Percentiles rank a stretch among this genome's conserved stretches.
Evolutionary conservation across 306 rosid genomes (phyloP).

Genomic region (Malus sieversii): DNA sequence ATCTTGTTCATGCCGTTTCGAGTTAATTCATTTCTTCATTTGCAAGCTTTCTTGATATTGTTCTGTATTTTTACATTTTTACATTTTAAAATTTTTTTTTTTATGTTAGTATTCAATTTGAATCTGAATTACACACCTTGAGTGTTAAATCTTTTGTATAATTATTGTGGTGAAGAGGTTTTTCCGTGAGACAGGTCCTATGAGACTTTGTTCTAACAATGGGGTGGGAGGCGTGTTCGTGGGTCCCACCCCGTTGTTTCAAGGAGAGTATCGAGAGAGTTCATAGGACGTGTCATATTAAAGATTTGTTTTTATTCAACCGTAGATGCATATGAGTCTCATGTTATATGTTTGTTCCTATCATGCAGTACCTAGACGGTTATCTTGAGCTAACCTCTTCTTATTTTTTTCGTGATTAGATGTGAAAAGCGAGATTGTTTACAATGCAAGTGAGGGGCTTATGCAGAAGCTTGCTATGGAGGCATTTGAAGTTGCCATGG

Average conservation of each 20-base stretch:
- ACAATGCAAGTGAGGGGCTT: slow-evolving; percentile 44
- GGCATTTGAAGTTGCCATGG: slow-evolving; percentile 65
- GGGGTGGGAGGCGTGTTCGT: background rate
- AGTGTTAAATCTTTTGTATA: background rate
- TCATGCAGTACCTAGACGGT: background rate
- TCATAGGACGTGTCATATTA: background rate
- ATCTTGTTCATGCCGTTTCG: slow-evolving; percentile 75
- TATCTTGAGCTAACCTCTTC: background rate
- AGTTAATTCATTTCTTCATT: slow-evolving; percentile 23
- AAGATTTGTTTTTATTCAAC: no score
- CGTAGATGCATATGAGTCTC: background rate
- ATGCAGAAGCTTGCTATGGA: slow-evolving; percentile 84
- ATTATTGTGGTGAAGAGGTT: background rate
- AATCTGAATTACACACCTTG: background rate
- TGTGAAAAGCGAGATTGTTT: slow-evolving; percentile 51
- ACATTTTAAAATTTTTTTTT: background rate
- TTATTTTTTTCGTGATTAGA: slow-evolving; percentile 26
- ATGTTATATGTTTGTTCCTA: background rate
- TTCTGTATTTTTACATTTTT: background rate
- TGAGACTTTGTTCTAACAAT: background rate
- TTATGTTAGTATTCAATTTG: background rate
- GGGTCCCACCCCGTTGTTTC: background rate
- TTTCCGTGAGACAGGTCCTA: background rate
- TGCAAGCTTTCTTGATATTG: background rate
- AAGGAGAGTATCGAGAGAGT: background rate